A percentile compares a stretch with the other conserved stretches of the same genome.
phyloP scores from a whole-genome alignment of 352 stramenopile species.

The Phytophthora capsici region DNA sequence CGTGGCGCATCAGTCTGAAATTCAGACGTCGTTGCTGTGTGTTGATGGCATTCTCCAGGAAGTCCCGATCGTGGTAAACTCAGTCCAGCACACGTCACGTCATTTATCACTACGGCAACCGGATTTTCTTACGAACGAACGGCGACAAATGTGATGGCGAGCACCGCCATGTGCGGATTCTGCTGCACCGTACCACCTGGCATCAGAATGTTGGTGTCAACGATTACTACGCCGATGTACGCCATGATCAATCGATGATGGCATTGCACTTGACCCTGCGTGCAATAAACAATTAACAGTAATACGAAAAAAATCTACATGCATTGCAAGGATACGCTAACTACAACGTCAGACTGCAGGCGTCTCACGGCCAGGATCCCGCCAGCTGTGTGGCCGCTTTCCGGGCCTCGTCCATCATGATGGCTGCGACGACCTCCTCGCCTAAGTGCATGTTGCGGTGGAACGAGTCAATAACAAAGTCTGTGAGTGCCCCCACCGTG shows the following conservation, averaged over 20 bases:
- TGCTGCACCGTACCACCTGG: neutral
- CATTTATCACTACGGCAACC: conserved; percentile 1
- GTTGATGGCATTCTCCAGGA: no score
- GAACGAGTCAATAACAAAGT: conserved; percentile 47
- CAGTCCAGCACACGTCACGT: no score
- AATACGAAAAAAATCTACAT: conserved; percentile 25
- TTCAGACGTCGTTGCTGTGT: no score
- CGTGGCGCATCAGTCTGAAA: no score
- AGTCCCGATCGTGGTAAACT: neutral
- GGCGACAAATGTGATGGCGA: conserved; percentile 13
- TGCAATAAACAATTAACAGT: neutral
- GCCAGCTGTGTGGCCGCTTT: conserved; percentile 21
- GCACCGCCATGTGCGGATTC: conserved; percentile 20
- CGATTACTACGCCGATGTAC: conserved; percentile 7
- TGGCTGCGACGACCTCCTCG: conserved; percentile 31
- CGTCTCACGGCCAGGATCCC: conserved; percentile 17
- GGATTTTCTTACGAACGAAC: conserved; percentile 34
- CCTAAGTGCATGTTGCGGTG: conserved; percentile 41
- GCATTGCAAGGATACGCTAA: conserved; percentile 19
- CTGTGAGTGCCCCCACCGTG: conserved; percentile 35
- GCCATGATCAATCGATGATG: conserved; percentile 32
- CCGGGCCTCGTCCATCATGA: conserved; percentile 37
- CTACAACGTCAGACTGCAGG: neutral
- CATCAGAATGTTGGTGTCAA: conserved; percentile 23
- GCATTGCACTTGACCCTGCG: neutral